A percentile compares a stretch with the other conserved stretches of the same genome.
These are phyloP conservation scores for Lachnellula cervina DNA, from an alignment of 2,329 filamentous ascomycete genomes.

Conservation along the genomic window DNA sequence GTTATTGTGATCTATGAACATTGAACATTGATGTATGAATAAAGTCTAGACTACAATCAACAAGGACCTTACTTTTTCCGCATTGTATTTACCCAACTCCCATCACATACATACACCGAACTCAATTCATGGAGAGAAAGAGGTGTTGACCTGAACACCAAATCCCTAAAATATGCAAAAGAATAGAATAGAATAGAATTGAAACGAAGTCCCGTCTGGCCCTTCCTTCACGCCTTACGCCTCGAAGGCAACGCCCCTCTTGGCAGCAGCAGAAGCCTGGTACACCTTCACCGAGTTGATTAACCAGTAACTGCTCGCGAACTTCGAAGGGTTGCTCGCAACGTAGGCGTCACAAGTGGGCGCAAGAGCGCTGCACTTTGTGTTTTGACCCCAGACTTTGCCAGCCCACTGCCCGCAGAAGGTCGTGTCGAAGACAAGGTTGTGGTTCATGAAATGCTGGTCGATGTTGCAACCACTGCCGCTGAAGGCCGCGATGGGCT, in stretches of 20 bases:
- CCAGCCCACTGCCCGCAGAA: constrained; percentile 88
- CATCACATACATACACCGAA: too few relatives aligned
- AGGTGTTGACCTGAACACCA: too few relatives aligned
- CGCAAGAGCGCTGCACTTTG: constrained; percentile 55
- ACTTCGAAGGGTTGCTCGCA: constrained; percentile 55
- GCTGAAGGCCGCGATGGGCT: constrained; percentile 64
- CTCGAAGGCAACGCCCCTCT: not conserved
- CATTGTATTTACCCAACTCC: too few relatives aligned
- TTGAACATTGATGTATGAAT: too few relatives aligned
- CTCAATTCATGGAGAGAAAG: too few relatives aligned
- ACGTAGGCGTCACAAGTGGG: constrained; percentile 69
- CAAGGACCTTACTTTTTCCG: too few relatives aligned
- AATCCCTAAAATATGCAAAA: too few relatives aligned
- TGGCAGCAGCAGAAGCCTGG: not conserved
- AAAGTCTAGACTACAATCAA: too few relatives aligned
- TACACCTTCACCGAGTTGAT: not conserved
- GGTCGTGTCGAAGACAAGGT: constrained; percentile 75
- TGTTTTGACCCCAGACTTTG: constrained; percentile 53
- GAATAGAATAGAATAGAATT: too few relatives aligned
- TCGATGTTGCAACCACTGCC: constrained; percentile 67
- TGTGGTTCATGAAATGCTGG: constrained; percentile 63
- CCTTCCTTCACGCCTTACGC: not conserved
- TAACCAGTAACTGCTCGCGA: not conserved
- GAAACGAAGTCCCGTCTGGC: too few relatives aligned
- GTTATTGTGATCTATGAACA: too few relatives aligned